phyloP scores from a whole-genome alignment of 2,329 filamentous ascomycete genomes.

The Fusarium ramigenum region DNA sequence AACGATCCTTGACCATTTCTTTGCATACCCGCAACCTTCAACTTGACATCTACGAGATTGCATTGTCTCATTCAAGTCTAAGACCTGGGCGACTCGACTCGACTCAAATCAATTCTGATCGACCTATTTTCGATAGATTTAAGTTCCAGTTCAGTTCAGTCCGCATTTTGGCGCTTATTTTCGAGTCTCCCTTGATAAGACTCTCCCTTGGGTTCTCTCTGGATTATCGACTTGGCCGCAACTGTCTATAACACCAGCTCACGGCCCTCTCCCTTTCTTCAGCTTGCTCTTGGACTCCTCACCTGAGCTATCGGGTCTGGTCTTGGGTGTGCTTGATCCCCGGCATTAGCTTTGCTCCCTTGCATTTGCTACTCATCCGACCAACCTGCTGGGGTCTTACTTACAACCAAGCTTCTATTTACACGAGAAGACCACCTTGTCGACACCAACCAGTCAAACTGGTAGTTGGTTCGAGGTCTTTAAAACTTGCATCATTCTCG shows the following conservation, averaged over 20 bases:
- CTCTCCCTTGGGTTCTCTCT: slow-evolving; percentile 24
- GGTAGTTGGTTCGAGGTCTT: slow-evolving; percentile 1
- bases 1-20: slow-evolving; percentile 29
- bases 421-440: slow-evolving; percentile 16
- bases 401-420: slow-evolving; percentile 17
- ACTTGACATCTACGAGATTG: slow-evolving; percentile 28
- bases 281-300: slow-evolving; percentile 1
- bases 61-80: slow-evolving; percentile 34
- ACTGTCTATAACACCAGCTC: slow-evolving; percentile 25
- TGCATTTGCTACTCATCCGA: slow-evolving; percentile 28
- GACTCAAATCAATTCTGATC: slow-evolving; percentile 10
- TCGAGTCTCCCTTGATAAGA: slow-evolving; percentile 28
- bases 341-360: slow-evolving; percentile 30
- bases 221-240: slow-evolving; percentile 5
- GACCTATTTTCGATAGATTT: slow-evolving; percentile 15
- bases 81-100: slow-evolving; percentile 16
- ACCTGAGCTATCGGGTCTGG: slow-evolving; percentile 18
- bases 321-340: slow-evolving; percentile 21
- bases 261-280: slow-evolving; percentile 10
- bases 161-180: slow-evolving; percentile 7
- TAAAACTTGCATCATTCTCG: slow-evolving; percentile 13
- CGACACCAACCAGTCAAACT: slow-evolving; percentile 19
- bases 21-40: slow-evolving; percentile 25
- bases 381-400: slow-evolving; percentile 25
- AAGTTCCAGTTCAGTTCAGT: slow-evolving; percentile 20